Percentiles rank a stretch among this genome's conserved stretches.
phyloP scores from a whole-genome alignment of 176 grass and related monocot species.

The Pontederia paniculata region DNA sequence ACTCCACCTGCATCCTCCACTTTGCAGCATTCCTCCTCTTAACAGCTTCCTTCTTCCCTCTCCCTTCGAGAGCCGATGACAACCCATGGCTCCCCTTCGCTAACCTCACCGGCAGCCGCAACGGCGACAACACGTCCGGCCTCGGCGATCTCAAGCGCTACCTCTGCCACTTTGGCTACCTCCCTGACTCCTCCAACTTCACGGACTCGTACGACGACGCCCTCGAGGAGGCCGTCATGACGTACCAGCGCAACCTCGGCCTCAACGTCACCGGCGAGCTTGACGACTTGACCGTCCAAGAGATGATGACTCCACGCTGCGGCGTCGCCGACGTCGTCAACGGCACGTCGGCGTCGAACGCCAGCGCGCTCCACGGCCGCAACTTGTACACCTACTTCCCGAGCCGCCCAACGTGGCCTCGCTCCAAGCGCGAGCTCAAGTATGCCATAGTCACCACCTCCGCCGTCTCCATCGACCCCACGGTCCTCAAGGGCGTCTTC shows the following conservation, averaged over 20 bases:
- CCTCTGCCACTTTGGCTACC: conserved; percentile 48
- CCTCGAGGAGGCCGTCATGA: conserved; percentile 37
- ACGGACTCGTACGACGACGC: conserved; percentile 53
- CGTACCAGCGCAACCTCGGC: conserved; percentile 67
- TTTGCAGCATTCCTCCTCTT: too few relatives aligned
- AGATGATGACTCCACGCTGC: conserved; percentile 68
- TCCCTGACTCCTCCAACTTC: conserved; percentile 28
- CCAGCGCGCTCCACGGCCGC: conserved; percentile 23
- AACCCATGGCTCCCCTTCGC: conserved; percentile 48
- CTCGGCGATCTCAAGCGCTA: conserved; percentile 57
- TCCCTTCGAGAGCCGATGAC: not conserved
- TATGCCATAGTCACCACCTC: conserved; percentile 51
- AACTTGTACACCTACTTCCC: conserved; percentile 75
- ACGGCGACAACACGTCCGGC: conserved; percentile 47
- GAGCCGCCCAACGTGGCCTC: conserved; percentile 52
- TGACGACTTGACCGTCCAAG: conserved; percentile 36
- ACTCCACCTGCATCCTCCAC: too few relatives aligned
- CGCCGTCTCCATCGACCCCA: conserved; percentile 26
- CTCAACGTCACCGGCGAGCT: conserved; percentile 46
- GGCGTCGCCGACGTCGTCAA: conserved; percentile 83
- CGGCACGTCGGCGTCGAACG: conserved; percentile 40
- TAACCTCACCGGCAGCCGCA: conserved; percentile 70
- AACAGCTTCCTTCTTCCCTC: not conserved
- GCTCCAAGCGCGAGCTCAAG: conserved; percentile 21
- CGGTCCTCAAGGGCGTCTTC: conserved; percentile 41